phyloP scores from a whole-genome alignment of 257 asterid genomes.

The Salvia rosmarinus region DNA sequence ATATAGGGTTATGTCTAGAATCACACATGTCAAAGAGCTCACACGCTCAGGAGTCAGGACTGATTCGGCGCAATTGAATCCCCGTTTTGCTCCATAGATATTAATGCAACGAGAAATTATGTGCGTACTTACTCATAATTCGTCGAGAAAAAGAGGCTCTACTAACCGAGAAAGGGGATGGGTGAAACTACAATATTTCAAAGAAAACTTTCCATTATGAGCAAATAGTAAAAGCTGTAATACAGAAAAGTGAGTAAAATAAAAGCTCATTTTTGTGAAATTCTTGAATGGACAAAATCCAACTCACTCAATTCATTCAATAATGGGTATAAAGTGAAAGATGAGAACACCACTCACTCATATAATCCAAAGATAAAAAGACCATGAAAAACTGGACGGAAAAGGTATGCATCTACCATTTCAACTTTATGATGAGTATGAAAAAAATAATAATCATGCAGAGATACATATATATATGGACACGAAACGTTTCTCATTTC shows the following conservation, averaged over 20 bases:
- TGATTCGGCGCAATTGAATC: too few relatives aligned
- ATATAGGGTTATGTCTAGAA: too few relatives aligned
- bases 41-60: too few relatives aligned
- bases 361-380: conserved; percentile 22
- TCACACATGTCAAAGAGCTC: too few relatives aligned
- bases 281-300: conserved; percentile 28
- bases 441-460: background rate
- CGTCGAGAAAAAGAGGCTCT: too few relatives aligned
- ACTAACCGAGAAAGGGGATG: background rate
- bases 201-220: background rate
- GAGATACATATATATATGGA: background rate
- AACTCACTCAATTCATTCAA: conserved; percentile 4
- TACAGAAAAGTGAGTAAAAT: conserved; percentile 15
- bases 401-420: conserved; percentile 2
- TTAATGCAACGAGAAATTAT: too few relatives aligned
- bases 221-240: conserved; percentile 20
- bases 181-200: background rate
- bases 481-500: conserved; percentile 14
- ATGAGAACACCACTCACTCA: conserved; percentile 11
- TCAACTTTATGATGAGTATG: conserved; percentile 14
- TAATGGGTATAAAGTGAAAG: conserved; percentile 12
- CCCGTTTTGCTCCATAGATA: too few relatives aligned
- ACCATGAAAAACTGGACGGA: conserved; percentile 5
- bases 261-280: background rate
- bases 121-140: too few relatives aligned